Conservation (phyloP, 2,329 filamentous ascomycete species). For the Aspergillus sp. region DNA sequence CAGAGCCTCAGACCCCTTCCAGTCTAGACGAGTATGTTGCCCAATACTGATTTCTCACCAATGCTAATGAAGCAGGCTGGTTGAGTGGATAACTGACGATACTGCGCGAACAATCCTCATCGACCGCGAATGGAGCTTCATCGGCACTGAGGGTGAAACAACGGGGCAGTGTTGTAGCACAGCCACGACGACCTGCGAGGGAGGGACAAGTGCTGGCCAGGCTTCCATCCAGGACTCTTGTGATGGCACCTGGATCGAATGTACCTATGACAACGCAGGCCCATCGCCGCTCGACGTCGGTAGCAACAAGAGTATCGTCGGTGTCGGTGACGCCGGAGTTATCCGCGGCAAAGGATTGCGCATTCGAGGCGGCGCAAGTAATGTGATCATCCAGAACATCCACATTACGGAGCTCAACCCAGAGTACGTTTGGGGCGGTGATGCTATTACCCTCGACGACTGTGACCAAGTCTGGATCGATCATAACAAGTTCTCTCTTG, state of each 20-base stretch:
- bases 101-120: slow-evolving; percentile 11
- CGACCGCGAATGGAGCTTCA: slow-evolving; percentile 16
- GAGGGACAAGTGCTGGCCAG: slow-evolving; percentile 13
- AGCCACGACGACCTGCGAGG: slow-evolving; percentile 10
- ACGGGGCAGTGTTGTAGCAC: slow-evolving; percentile 36
- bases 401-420: slow-evolving; percentile 52
- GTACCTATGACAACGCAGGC: slow-evolving; percentile 52
- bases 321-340: slow-evolving; percentile 53
- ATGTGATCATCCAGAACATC: slow-evolving; percentile 58
- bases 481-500: slow-evolving; percentile 51
- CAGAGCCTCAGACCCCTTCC: slow-evolving; percentile 9
- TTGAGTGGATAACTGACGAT: slow-evolving; percentile 15
- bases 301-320: slow-evolving; percentile 60
- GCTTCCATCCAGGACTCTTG: slow-evolving; percentile 14
- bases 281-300: slow-evolving; percentile 51
- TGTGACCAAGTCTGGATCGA: slow-evolving; percentile 50
- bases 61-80: background rate
- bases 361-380: slow-evolving; percentile 47
- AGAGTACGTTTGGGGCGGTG: slow-evolving; percentile 60
- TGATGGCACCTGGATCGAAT: slow-evolving; percentile 29
- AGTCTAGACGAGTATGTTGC: slow-evolving; percentile 14
- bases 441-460: slow-evolving; percentile 55
- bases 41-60: background rate
- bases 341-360: slow-evolving; percentile 60
- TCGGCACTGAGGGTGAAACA: slow-evolving; percentile 34